Percentiles rank a stretch among this genome's conserved stretches.
These are phyloP conservation scores for Fusarium pseudocircinatum DNA, from an alignment of 2,329 filamentous ascomycete species.

Conservation along the genomic window DNA sequence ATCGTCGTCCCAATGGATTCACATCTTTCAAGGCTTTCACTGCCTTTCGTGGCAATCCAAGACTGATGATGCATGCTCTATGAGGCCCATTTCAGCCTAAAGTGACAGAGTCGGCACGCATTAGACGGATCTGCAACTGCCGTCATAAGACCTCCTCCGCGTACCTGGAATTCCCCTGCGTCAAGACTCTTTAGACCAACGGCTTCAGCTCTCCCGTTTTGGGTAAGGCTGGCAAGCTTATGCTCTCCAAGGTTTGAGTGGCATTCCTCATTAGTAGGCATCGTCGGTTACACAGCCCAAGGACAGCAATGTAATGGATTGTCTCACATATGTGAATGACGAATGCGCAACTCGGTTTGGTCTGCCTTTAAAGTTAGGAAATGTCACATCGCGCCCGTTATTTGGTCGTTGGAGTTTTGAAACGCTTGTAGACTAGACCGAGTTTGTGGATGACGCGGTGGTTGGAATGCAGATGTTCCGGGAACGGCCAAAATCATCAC, in stretches of 20 bases:
- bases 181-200: not conserved
- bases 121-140: not conserved
- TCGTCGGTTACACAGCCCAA: not conserved
- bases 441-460: not conserved
- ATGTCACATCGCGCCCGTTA: not conserved
- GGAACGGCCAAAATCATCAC: not conserved
- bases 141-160: not conserved
- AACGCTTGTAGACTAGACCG: not conserved
- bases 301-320: not conserved
- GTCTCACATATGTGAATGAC: slow-evolving; percentile 18
- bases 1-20: not conserved
- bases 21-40: not conserved
- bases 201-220: not conserved
- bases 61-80: not conserved
- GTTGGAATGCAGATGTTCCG: slow-evolving; percentile 5
- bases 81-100: not conserved
- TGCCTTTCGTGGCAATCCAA: not conserved
- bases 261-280: slow-evolving; percentile 10
- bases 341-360: not conserved
- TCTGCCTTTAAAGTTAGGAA: not conserved
- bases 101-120: not conserved
- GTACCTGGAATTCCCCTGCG: slow-evolving; percentile 22
- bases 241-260: not conserved
- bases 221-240: not conserved
- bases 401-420: not conserved